Conservation (phyloP, 2,329 filamentous ascomycete genomes). For the Aspergillus spinulosporus region DNA sequence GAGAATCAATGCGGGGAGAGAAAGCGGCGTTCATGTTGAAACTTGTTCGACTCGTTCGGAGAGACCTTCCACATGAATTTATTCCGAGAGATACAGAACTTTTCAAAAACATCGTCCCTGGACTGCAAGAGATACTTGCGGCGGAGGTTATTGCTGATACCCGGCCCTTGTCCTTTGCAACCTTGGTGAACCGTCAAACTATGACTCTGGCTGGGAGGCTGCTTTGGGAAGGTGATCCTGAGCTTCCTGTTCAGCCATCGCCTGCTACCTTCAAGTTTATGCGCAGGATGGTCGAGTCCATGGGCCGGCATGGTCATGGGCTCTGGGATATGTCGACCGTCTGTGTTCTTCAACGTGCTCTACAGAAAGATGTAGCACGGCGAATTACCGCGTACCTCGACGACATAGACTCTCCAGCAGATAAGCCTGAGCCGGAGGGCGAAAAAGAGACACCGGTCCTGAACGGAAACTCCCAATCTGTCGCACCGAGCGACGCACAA, state of each 20-base stretch:
- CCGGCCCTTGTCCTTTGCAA: constrained; percentile 46
- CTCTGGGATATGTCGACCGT: constrained; percentile 76
- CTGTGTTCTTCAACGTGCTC: constrained; percentile 58
- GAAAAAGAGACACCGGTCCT: constrained; percentile 8
- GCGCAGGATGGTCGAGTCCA: constrained; percentile 62
- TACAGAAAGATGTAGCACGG: constrained; percentile 52
- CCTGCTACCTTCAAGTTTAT: constrained; percentile 72
- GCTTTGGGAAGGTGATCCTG: constrained; percentile 78
- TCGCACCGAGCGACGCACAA: constrained; percentile 10
- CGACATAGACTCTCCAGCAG: constrained; percentile 19
- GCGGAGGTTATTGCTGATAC: constrained; percentile 48
- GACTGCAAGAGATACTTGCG: constrained; percentile 65
- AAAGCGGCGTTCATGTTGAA: constrained; percentile 65
- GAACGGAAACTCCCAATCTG: constrained; percentile 8
- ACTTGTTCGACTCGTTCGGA: constrained; percentile 71
- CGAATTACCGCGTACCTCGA: constrained; percentile 26
- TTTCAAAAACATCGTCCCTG: constrained; percentile 61
- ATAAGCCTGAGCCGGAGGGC: neutral
- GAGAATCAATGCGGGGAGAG: constrained; percentile 51
- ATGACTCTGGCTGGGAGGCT: constrained; percentile 60
- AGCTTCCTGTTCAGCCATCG: constrained; percentile 76
- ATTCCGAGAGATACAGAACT: constrained; percentile 49
- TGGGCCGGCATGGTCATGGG: constrained; percentile 72
- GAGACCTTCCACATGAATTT: constrained; percentile 59
- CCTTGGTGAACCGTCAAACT: constrained; percentile 49